phyloP scores from a whole-genome alignment of 1,139 yeast genomes.

The Diutina ranongensis region DNA sequence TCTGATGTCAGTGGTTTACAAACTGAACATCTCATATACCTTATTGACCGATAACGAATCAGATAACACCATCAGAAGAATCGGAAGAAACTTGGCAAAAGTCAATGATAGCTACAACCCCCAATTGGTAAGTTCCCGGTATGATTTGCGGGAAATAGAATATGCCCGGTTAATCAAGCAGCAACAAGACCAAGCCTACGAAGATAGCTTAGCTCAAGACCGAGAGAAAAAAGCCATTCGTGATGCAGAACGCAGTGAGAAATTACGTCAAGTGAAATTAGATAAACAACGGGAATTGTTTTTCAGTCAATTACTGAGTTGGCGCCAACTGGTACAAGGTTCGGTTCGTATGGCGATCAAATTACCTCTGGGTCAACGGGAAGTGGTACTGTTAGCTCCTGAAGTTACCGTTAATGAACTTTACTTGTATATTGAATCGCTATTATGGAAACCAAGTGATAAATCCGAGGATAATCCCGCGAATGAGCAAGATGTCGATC shows the following conservation, averaged over 20 bases:
- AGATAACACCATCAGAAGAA: slow-evolving; percentile 14
- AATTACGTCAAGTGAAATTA: background rate
- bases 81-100: slow-evolving; percentile 23
- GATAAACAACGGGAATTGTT: background rate
- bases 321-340: background rate
- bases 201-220: slow-evolving; percentile 37
- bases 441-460: background rate
- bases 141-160: slow-evolving; percentile 44
- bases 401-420: slow-evolving; percentile 2
- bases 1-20: slow-evolving; percentile 41
- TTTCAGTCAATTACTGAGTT: background rate
- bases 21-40: slow-evolving; percentile 18
- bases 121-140: slow-evolving; percentile 37
- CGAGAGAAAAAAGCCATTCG: slow-evolving; percentile 20
- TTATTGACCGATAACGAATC: slow-evolving; percentile 15
- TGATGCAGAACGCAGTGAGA: background rate
- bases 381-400: background rate
- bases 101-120: slow-evolving; percentile 35
- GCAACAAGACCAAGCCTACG: slow-evolving; percentile 48
- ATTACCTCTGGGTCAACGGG: background rate
- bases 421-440: slow-evolving; percentile 1
- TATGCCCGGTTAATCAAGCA: slow-evolving; percentile 37
- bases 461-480: background rate
- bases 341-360: background rate
- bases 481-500: background rate